These are phyloP conservation scores for Cladorrhinum sp. DNA, from an alignment of 2,329 filamentous ascomycete genomes.

Conservation along the genomic window DNA sequence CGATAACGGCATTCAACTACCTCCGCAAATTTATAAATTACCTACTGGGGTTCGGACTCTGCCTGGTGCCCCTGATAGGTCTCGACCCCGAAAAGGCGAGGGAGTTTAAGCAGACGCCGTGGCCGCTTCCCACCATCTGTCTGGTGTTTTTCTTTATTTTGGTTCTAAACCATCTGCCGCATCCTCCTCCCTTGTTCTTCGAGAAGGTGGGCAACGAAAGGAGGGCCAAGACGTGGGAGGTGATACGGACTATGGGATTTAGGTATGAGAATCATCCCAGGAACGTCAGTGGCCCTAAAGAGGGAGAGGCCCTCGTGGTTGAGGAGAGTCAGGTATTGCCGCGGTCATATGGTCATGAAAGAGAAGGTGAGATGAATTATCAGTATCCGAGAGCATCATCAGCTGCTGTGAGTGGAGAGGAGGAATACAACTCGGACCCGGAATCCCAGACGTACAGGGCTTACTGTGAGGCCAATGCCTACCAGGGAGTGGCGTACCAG, in stretches of 20 bases:
- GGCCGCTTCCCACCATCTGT: conserved; percentile 29
- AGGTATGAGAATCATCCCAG: neutral
- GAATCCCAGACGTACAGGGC: neutral
- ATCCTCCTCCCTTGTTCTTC: conserved; percentile 22
- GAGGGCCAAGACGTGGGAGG: neutral
- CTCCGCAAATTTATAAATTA: conserved; percentile 25
- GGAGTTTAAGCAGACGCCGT: conserved; percentile 21
- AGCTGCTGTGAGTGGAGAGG: neutral
- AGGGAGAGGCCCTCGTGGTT: neutral
- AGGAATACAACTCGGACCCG: neutral
- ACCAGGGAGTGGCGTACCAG: neutral
- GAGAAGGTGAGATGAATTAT: neutral
- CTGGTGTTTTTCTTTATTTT: conserved; percentile 28
- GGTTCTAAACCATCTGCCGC: conserved; percentile 25
- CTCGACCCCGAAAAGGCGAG: conserved; percentile 7
- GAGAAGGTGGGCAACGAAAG: neutral
- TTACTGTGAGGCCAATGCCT: neutral
- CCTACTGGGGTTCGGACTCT: conserved; percentile 24
- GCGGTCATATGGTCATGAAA: neutral
- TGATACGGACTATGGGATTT: neutral
- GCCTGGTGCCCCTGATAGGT: conserved; percentile 24
- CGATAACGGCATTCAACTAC: conserved; percentile 22
- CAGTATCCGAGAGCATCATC: neutral
- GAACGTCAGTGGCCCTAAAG: neutral
- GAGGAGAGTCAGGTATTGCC: neutral